Evolutionary conservation across 805 yeast species (phyloP).

Genomic region (Gaillardinia entomophila): DNA sequence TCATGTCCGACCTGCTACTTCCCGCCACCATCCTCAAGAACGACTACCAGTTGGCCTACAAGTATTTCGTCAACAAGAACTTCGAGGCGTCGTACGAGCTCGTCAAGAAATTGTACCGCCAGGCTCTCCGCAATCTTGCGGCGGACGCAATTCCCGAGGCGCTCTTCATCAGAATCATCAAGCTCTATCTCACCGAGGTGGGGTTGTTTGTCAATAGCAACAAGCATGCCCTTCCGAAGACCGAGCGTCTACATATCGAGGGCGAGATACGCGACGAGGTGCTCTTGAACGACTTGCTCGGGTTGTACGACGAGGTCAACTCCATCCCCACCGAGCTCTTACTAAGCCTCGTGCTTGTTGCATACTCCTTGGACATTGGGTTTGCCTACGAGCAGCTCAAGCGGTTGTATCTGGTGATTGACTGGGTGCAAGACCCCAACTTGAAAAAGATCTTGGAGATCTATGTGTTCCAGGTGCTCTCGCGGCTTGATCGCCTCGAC

Average conservation of each 20-base stretch:
- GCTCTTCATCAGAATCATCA: slow-evolving; percentile 27
- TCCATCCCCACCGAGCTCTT: slow-evolving; percentile 27
- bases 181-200: slow-evolving; percentile 29
- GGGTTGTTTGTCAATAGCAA: slow-evolving; percentile 16
- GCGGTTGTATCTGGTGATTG: slow-evolving; percentile 6
- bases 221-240: slow-evolving; percentile 2
- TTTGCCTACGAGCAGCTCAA: slow-evolving; percentile 6
- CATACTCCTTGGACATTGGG: neutral
- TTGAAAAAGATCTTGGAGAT: slow-evolving; percentile 23
- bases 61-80: slow-evolving; percentile 34
- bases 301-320: slow-evolving; percentile 12
- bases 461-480: slow-evolving; percentile 30
- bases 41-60: slow-evolving; percentile 30
- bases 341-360: slow-evolving; percentile 24
- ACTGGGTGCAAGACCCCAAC: slow-evolving; percentile 9
- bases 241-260: slow-evolving; percentile 7
- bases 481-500: slow-evolving; percentile 19
- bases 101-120: slow-evolving; percentile 15
- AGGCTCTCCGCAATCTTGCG: slow-evolving; percentile 13
- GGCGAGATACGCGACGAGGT: slow-evolving; percentile 10
- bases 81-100: slow-evolving; percentile 26
- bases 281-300: slow-evolving; percentile 11
- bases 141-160: slow-evolving; percentile 20
- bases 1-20: neutral
- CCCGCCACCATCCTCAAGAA: neutral